These are phyloP conservation scores for Monilinia polystroma DNA, from an alignment of 2,329 filamentous ascomycete genomes.

Conservation along the genomic window DNA sequence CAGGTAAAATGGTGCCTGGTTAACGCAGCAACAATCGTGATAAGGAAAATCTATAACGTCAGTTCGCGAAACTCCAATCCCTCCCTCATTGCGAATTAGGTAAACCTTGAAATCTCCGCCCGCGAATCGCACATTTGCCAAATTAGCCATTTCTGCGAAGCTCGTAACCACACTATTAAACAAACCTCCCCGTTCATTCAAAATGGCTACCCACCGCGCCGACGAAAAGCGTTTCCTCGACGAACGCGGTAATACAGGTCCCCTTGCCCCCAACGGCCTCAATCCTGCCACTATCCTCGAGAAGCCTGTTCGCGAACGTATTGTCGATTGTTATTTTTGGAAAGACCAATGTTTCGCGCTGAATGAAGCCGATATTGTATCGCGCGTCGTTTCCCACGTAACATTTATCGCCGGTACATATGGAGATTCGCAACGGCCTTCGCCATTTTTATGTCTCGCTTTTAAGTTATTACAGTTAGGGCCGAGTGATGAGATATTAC, in stretches of 20 bases:
- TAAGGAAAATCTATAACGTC: conserved; percentile 10
- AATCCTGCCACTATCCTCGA: conserved; percentile 97
- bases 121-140: neutral
- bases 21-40: conserved; percentile 22
- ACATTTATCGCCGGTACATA: conserved; percentile 85
- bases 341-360: conserved; percentile 98
- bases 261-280: conserved; percentile 78
- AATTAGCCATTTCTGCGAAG: neutral
- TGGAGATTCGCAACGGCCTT: conserved; percentile 79
- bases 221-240: conserved; percentile 83
- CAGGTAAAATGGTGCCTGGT: conserved; percentile 12
- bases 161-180: neutral
- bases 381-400: conserved; percentile 82
- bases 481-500: conserved; percentile 73
- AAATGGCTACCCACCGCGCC: conserved; percentile 61
- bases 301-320: conserved; percentile 91
- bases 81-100: neutral
- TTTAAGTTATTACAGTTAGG: conserved; percentile 92
- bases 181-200: conserved; percentile 8
- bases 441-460: conserved; percentile 87
- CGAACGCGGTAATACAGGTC: conserved; percentile 77
- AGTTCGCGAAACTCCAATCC: neutral
- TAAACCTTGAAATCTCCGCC: neutral
- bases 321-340: conserved; percentile 95
- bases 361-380: conserved; percentile 79